A percentile compares a stretch with the other conserved stretches of the same genome.
phyloP scores from a whole-genome alignment of 2,329 filamentous ascomycete species.

The Alternaria sp. region DNA sequence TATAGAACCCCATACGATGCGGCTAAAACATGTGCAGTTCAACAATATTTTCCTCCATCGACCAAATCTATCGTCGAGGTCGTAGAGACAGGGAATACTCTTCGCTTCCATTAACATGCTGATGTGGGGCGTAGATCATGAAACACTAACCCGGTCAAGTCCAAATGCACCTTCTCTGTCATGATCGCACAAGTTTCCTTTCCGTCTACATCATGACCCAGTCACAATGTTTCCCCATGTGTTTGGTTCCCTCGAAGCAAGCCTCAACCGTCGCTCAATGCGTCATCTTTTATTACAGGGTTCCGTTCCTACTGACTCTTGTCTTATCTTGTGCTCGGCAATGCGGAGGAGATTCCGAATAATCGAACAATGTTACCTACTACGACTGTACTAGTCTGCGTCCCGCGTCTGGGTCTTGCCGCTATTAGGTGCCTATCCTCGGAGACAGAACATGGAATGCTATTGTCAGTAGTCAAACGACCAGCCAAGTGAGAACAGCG shows the following conservation, averaged over 20 bases:
- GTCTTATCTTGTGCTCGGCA: constrained; percentile 17
- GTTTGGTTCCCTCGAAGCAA: neutral
- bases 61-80: neutral
- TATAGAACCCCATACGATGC: constrained; percentile 11
- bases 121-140: constrained; percentile 18
- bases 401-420: neutral
- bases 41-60: constrained; percentile 16
- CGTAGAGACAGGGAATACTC: neutral
- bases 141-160: constrained; percentile 13
- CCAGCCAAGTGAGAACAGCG: neutral
- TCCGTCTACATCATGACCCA: neutral
- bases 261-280: neutral
- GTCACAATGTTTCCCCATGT: neutral
- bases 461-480: constrained; percentile 5
- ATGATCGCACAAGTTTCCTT: neutral
- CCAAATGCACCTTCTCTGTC: constrained; percentile 2
- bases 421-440: constrained; percentile 8
- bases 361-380: constrained; percentile 13
- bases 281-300: neutral
- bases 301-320: neutral
- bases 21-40: constrained; percentile 28
- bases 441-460: constrained; percentile 4
- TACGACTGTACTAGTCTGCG: constrained; percentile 7
- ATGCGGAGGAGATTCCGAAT: constrained; percentile 22
- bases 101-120: constrained; percentile 2